A percentile compares a stretch with the other conserved stretches of the same genome.
Evolutionary conservation across 768 basidiomycete species (phyloP).

Genomic region (Russula virescens): DNA sequence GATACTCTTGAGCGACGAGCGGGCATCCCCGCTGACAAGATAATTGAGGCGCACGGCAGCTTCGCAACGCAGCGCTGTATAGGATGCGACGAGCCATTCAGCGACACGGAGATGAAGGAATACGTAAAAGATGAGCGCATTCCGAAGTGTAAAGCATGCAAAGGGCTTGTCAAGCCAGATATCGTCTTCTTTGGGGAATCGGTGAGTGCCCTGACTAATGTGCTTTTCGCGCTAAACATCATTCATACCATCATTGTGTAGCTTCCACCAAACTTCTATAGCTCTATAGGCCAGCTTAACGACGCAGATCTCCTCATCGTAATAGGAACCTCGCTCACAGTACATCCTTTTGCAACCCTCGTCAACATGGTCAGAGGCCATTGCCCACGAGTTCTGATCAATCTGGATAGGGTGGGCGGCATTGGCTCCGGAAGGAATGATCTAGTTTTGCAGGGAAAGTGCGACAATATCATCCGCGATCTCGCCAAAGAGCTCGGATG

Average conservation of each 20-base stretch:
- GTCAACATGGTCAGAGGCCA: background rate
- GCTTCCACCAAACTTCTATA: slow-evolving; percentile 71
- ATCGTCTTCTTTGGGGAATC: slow-evolving; percentile 91
- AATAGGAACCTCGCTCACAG: slow-evolving; percentile 25
- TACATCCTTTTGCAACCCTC: slow-evolving; percentile 24
- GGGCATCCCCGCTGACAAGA: slow-evolving; percentile 63
- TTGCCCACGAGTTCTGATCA: slow-evolving; percentile 25
- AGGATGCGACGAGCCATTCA: slow-evolving; percentile 54
- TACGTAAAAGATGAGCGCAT: slow-evolving; percentile 57
- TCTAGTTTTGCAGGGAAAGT: slow-evolving; percentile 22
- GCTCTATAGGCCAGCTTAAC: slow-evolving; percentile 44
- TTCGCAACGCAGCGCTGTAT: slow-evolving; percentile 87
- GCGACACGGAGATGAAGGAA: slow-evolving; percentile 61
- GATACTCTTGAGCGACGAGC: slow-evolving; percentile 87
- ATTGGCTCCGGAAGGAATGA: slow-evolving; percentile 18
- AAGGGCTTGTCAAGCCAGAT: slow-evolving; percentile 84
- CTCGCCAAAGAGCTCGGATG: slow-evolving; percentile 23
- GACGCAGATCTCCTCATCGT: slow-evolving; percentile 58
- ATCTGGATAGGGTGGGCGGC: slow-evolving; percentile 20
- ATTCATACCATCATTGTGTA: slow-evolving; percentile 27
- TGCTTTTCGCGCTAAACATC: background rate
- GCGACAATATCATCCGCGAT: slow-evolving; percentile 23
- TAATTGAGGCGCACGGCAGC: slow-evolving; percentile 95
- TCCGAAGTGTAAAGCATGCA: slow-evolving; percentile 61
- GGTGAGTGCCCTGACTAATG: slow-evolving; percentile 36